Evolutionary conservation across 2,329 filamentous ascomycete genomes (phyloP).

Genomic region (Clarireedia homoeocarpa): DNA sequence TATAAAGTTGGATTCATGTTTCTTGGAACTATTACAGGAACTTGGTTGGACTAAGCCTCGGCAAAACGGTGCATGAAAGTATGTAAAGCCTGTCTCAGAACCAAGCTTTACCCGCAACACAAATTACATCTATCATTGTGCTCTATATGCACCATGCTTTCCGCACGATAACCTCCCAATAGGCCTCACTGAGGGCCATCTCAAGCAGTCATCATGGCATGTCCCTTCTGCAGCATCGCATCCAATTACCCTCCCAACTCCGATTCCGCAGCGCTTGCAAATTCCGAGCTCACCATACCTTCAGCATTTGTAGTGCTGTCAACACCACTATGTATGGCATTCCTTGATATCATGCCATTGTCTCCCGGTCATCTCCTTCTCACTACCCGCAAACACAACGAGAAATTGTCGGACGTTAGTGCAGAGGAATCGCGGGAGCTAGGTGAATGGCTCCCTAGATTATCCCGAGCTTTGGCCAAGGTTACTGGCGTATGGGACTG

Average conservation of each 20-base stretch:
- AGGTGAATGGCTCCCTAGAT: slow-evolving; percentile 58
- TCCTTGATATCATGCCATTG: slow-evolving; percentile 89
- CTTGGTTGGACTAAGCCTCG: too few species aligned
- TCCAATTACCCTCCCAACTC: slow-evolving; percentile 36
- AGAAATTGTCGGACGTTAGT: slow-evolving; percentile 67
- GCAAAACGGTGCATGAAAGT: too few species aligned
- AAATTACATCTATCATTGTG: neutral
- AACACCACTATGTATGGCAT: slow-evolving; percentile 70
- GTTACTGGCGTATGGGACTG: slow-evolving; percentile 72
- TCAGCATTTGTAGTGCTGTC: slow-evolving; percentile 61
- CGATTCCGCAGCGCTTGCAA: slow-evolving; percentile 33
- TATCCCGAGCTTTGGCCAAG: slow-evolving; percentile 62
- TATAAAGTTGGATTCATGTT: too few species aligned
- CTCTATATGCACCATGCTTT: slow-evolving; percentile 8
- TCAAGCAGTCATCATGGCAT: slow-evolving; percentile 26
- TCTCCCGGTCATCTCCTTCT: slow-evolving; percentile 77
- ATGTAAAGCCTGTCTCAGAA: too few species aligned
- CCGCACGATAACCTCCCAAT: slow-evolving; percentile 9
- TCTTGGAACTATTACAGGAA: too few species aligned
- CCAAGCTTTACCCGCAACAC: neutral
- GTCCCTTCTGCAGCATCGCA: slow-evolving; percentile 57
- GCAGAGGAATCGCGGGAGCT: slow-evolving; percentile 58
- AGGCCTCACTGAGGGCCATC: slow-evolving; percentile 4
- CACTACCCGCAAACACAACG: slow-evolving; percentile 67
- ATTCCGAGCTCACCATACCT: slow-evolving; percentile 30